Evolutionary conservation across 495 filamentous ascomycete genomes (phyloP), one percentile per base, ranked within the genome.

Genomic region (Parathielavia hyrcaniae): DNA sequence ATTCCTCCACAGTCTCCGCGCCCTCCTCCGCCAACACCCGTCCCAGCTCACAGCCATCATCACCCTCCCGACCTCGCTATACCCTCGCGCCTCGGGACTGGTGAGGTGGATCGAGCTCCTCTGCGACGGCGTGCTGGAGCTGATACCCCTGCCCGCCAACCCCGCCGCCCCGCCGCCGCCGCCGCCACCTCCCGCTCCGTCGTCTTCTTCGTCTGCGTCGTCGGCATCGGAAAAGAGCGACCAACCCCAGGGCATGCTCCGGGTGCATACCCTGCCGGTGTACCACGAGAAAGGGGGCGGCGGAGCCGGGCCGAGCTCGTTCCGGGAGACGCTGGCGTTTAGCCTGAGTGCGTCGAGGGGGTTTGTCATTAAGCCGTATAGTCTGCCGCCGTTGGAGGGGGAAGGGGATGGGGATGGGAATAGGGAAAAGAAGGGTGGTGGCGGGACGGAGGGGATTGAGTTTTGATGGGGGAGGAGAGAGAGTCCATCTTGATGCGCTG

Each of bases 31-130:
- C 26, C 77, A 79, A 32, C 79, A 89, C 65, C 69, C 85, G 12
- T 70, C 71, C 2, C 83, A 82, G 23, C 76, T 95, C 47, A 89
- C 87, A 7, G 83, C 81, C 10, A 79, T 97, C 60, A 75, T 91
- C 41, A 91, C 91, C 0, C 61, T 97, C 4, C 90, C 92, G 0
- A 75, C 92, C 30, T 85, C 86, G 1, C 82, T 97, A 1, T 88
- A 88, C 67, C 89, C 92, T 0, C 86, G 95, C 22, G 80, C 73
- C 50, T 81, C 85, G 0, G 91, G 88, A 4, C 75, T 97, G 7
- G 80, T 89, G 26, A 84, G 92, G 20, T 97, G 91, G 90, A 85
- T 90, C 51, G 93, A 97, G 69, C 69, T 90, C 10, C 77, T 97
- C 14, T 81, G 77, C 64, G 92, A 97, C 63, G 89, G 91, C 14